Conservation (phyloP, 2,329 filamentous ascomycete genomes). For the Chaetothyriales sp. region DNA sequence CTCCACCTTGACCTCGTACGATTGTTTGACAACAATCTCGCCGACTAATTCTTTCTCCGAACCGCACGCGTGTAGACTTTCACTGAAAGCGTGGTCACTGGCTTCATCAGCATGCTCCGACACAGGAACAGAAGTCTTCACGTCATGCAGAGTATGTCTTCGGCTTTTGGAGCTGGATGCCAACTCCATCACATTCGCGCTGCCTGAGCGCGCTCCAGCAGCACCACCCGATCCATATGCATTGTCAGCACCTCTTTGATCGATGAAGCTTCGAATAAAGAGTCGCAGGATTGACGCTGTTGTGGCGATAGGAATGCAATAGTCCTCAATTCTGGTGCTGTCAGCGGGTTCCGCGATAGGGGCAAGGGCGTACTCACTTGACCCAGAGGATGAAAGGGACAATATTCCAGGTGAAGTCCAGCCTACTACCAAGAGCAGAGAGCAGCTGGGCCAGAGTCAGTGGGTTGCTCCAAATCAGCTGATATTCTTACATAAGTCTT, state of each 20-base stretch:
- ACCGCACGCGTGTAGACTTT: constrained; percentile 1
- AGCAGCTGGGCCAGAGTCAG: constrained; percentile 17
- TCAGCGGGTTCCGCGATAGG: neutral
- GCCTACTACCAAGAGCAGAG: constrained; percentile 21
- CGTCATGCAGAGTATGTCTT: neutral
- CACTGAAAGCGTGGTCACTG: neutral
- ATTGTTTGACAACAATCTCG: constrained; percentile 3
- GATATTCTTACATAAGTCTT: constrained; percentile 21
- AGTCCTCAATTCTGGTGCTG: constrained; percentile 23
- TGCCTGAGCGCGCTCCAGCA: neutral
- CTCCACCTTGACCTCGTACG: constrained; percentile 4
- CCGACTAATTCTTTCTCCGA: constrained; percentile 1
- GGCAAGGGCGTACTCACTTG: constrained; percentile 18
- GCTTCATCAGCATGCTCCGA: constrained; percentile 1
- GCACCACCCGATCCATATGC: neutral
- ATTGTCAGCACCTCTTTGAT: constrained; percentile 5
- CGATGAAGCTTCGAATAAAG: constrained; percentile 21
- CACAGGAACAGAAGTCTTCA: constrained; percentile 1
- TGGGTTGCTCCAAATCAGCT: neutral
- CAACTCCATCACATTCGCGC: neutral
- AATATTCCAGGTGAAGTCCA: constrained; percentile 25
- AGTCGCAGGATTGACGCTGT: constrained; percentile 23
- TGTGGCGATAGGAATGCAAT: constrained; percentile 24
- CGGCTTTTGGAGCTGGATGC: neutral
- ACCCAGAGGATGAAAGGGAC: constrained; percentile 24